A percentile compares a stretch with the other conserved stretches of the same genome.
Conservation (phyloP, 2,329 filamentous ascomycete genomes). For the Neurospora crassa region DNA sequence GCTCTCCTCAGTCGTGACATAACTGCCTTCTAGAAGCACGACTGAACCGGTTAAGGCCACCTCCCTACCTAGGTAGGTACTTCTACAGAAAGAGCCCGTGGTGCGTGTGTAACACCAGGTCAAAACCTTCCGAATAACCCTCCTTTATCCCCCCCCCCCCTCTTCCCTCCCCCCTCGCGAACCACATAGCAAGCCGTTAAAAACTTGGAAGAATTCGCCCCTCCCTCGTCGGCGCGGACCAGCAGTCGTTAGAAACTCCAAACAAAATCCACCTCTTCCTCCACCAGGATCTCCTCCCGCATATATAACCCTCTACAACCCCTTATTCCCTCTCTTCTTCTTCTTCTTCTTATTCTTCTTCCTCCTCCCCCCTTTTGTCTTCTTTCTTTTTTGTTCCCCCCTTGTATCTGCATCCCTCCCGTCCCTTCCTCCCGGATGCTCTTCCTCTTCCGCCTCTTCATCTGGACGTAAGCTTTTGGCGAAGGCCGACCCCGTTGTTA, state of each 20-base stretch:
- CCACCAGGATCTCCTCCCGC: slow-evolving; percentile 49
- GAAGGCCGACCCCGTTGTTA: slow-evolving; percentile 34
- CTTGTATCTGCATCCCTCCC: slow-evolving; percentile 7
- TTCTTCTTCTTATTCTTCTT: not conserved
- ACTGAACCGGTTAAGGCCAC: not conserved
- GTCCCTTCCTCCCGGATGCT: slow-evolving; percentile 18
- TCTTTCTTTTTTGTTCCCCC: no score
- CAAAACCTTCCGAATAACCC: not conserved
- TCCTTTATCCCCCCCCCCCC: not conserved
- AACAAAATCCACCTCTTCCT: slow-evolving; percentile 49
- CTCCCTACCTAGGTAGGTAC: no score
- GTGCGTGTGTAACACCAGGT: not conserved
- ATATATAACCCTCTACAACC: slow-evolving; percentile 53
- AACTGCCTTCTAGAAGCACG: not conserved
- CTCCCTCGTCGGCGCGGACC: slow-evolving; percentile 16
- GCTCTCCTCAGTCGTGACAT: not conserved
- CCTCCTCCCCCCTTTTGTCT: slow-evolving; percentile 6
- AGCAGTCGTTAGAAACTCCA: slow-evolving; percentile 42
- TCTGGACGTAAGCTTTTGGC: slow-evolving; percentile 57
- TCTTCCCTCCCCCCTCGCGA: not conserved
- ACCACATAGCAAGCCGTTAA: no score
- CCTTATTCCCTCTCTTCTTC: slow-evolving; percentile 22
- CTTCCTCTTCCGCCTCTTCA: slow-evolving; percentile 47
- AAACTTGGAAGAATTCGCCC: no score
- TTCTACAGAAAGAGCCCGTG: not conserved